Evolutionary conservation across 139 green algal genomes (phyloP).

Genomic region (Chlamydomonas incerta): DNA sequence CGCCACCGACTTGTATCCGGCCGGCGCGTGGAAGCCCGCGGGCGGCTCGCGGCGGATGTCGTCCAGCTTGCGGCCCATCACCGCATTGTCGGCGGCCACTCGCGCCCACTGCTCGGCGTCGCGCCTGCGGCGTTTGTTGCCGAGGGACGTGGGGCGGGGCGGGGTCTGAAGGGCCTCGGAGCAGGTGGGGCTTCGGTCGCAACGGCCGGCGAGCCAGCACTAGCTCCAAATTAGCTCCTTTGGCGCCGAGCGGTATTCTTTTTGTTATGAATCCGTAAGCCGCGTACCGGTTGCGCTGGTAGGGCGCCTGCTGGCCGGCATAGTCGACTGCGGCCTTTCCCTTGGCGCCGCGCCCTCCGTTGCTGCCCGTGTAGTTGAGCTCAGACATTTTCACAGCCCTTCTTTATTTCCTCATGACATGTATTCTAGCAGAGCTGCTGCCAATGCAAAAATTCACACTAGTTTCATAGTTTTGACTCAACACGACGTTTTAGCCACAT

Average conservation of each 20-base stretch:
- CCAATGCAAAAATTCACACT: no score
- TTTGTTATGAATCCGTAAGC: no score
- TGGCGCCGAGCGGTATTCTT: no score
- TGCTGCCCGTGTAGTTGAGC: background rate
- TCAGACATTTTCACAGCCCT: conserved; percentile 25
- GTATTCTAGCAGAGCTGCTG: no score
- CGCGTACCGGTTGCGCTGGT: conserved; percentile 10
- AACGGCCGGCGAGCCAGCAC: no score
- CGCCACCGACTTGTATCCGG: conserved; percentile 4
- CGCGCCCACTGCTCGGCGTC: conserved; percentile 16
- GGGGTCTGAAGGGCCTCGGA: no score
- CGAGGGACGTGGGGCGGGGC: background rate
- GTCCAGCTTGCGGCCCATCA: conserved; percentile 10
- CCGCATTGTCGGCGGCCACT: background rate
- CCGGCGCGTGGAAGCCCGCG: conserved; percentile 16
- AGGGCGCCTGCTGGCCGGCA: background rate
- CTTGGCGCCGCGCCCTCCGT: background rate
- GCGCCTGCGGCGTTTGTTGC: background rate
- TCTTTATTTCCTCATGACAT: no score
- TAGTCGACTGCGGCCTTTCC: background rate
- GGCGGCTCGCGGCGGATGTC: conserved; percentile 15
- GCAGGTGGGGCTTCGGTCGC: no score
- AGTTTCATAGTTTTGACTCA: no score
- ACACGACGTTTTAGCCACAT: no score
- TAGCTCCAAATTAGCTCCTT: no score